Percentiles rank a stretch among this genome's conserved stretches.
Conservation (phyloP, 2,329 filamentous ascomycete genomes). For the Stagonosporopsis tanaceti region DNA sequence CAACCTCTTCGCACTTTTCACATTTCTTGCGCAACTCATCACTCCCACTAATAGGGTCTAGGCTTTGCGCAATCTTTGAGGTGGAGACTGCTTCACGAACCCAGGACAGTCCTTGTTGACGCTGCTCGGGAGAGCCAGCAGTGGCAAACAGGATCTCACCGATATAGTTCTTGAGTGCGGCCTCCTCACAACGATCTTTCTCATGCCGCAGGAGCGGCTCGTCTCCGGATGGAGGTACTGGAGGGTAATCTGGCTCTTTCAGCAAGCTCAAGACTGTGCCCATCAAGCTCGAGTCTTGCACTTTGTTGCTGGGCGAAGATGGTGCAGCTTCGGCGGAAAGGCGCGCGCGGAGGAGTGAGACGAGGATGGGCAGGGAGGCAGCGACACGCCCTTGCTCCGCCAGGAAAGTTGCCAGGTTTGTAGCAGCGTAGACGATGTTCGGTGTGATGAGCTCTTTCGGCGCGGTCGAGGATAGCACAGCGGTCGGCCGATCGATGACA, state of each 20-base stretch:
- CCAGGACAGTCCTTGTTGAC: slow-evolving; percentile 79
- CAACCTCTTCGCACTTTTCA: slow-evolving; percentile 77
- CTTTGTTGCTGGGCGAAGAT: slow-evolving; percentile 28
- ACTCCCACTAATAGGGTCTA: slow-evolving; percentile 55
- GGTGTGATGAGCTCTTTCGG: slow-evolving; percentile 64
- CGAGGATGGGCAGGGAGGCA: slow-evolving; percentile 80
- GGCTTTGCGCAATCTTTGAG: slow-evolving; percentile 69
- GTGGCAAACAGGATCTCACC: slow-evolving; percentile 89
- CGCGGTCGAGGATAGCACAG: slow-evolving; percentile 65
- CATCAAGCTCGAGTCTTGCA: slow-evolving; percentile 35
- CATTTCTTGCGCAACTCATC: slow-evolving; percentile 67
- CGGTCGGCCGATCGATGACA: slow-evolving; percentile 69
- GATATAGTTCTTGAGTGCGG: slow-evolving; percentile 85
- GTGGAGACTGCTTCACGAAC: slow-evolving; percentile 81
- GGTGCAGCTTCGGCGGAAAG: slow-evolving; percentile 63
- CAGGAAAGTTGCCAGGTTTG: slow-evolving; percentile 79
- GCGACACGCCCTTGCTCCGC: slow-evolving; percentile 73
- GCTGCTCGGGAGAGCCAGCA: slow-evolving; percentile 53
- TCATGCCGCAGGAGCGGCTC: slow-evolving; percentile 70
- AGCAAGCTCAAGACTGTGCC: slow-evolving; percentile 47
- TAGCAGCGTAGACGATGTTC: slow-evolving; percentile 79
- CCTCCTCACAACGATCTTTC: slow-evolving; percentile 80
- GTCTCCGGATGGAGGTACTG: slow-evolving; percentile 74
- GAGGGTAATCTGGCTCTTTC: slow-evolving; percentile 69
- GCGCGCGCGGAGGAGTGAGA: slow-evolving; percentile 83